A percentile compares a stretch with the other conserved stretches of the same genome.
These are phyloP conservation scores for Trypanosoma brucei DNA, from an alignment of 208 protist genomes.

Conservation along the genomic window DNA sequence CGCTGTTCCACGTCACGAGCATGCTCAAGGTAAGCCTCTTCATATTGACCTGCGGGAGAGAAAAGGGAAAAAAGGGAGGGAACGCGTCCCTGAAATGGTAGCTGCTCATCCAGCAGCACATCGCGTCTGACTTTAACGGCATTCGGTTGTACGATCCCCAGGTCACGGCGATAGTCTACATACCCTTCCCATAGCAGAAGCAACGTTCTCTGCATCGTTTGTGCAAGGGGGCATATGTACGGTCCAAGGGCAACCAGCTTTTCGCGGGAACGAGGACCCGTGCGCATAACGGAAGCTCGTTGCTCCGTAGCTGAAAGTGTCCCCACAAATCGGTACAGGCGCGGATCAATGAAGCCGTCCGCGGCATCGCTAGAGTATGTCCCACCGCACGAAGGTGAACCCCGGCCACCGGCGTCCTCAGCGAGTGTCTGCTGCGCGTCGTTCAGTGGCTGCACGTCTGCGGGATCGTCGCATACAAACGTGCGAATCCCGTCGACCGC, in stretches of 20 bases:
- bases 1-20: conserved; percentile 12
- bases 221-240: conserved; percentile 36
- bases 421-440: conserved; percentile 1
- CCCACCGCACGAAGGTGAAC: background rate
- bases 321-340: background rate
- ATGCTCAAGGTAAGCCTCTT: conserved; percentile 39
- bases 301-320: background rate
- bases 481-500: conserved; percentile 21
- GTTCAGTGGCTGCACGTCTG: conserved; percentile 4
- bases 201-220: conserved; percentile 40
- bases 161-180: conserved; percentile 69
- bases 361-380: background rate
- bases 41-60: conserved; percentile 49
- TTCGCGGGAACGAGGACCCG: background rate
- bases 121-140: conserved; percentile 56
- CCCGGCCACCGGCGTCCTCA: background rate
- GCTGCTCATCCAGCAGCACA: conserved; percentile 29
- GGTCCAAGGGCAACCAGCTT: conserved; percentile 15
- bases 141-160: conserved; percentile 50
- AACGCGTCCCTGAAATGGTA: conserved; percentile 40
- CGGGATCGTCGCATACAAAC: conserved; percentile 23
- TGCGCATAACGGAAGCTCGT: background rate
- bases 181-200: conserved; percentile 47
- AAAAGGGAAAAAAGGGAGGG: conserved; percentile 48
- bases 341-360: background rate